Evolutionary conservation across 495 filamentous ascomycete genomes (phyloP), one percentile per base, ranked within the genome.

Genomic region (Pyrenula aspistea): DNA sequence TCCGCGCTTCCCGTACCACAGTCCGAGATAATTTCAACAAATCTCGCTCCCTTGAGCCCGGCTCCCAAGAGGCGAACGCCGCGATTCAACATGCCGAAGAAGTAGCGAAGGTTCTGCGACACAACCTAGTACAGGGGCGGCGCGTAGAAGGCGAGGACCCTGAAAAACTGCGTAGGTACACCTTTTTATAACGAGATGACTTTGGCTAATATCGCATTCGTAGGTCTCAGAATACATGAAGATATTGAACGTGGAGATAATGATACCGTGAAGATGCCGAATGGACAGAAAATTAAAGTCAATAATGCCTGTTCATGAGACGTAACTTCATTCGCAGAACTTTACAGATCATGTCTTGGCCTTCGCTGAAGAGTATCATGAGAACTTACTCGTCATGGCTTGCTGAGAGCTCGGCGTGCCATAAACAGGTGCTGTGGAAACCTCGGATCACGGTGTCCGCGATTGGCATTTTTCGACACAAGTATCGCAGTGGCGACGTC

Each of bases 201-300:
- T 21, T 48, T 50, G 22, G 47, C 57, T 51, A 22, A 11, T 51
- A n/a, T n/a, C n/a, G n/a, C n/a, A n/a, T n/a, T n/a, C n/a, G 51
- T 60, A 94, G 91, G 87, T 67, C 74, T 98, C 54, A 75, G 82
- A 15, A 95, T 98, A 63, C 93, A 96, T 67, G 81, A 94, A 53
- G 74, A 91, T 56, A 98, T 87, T 50, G 93, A 97, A 69, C 77
- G 88, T 31, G 90, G 91, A 24, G 88, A 96, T 73, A 98, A 98
- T 63, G 88, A 94, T 55, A 86, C 83, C 4, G 80, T 94, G 62
- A 91, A 89, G 68, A 64, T 81, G 56, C 31, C 31, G 8, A 52
- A 63, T 22, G 69, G 68, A 53, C 61, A 75, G 61, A 76, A 56
- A 24, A 61, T 70, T 49, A 72, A 69, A 36, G 70, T 71, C 31